Evolutionary conservation across 768 basidiomycete genomes (phyloP).

Genomic region (Boletus rubescentipes): DNA sequence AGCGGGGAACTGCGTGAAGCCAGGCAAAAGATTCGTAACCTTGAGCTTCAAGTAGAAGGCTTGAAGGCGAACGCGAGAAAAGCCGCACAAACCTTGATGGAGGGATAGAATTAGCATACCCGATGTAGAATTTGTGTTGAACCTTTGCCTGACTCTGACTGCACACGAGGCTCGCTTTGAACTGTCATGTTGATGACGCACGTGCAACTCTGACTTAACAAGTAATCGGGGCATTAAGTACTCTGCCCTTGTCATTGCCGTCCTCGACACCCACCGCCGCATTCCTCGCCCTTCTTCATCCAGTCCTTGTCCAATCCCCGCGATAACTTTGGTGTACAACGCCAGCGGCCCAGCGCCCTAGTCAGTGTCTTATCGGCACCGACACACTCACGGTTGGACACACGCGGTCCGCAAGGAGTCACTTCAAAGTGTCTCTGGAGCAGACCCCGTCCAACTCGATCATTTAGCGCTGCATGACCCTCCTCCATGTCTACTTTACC

Average conservation of each 20-base stretch:
- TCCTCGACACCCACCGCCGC: background rate
- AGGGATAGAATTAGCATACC: conserved; percentile 20
- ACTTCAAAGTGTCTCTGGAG: conserved; percentile 23
- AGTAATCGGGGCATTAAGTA: background rate
- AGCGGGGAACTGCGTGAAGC: conserved; percentile 72
- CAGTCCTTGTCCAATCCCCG: background rate
- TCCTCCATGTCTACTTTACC: conserved; percentile 75
- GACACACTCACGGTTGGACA: conserved; percentile 17
- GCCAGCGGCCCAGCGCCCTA: background rate
- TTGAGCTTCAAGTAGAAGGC: conserved; percentile 81
- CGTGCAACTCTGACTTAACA: conserved; percentile 11
- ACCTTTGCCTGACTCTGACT: background rate
- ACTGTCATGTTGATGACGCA: no score
- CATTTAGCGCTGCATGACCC: conserved; percentile 56
- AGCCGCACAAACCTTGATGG: conserved; percentile 63
- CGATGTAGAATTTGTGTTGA: background rate
- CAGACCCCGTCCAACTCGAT: conserved; percentile 17
- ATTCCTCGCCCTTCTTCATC: background rate
- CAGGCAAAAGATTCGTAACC: conserved; percentile 74
- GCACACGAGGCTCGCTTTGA: conserved; percentile 9
- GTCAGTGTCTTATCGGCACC: conserved; percentile 17
- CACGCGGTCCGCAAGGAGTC: conserved; percentile 25
- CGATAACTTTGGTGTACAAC: background rate
- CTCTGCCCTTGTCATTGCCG: background rate
- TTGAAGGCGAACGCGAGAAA: conserved; percentile 73